Evolutionary conservation across 148 eudicot genomes (phyloP), one percentile per base, ranked within the genome.

Genomic region (Chenopodium formosanum): DNA sequence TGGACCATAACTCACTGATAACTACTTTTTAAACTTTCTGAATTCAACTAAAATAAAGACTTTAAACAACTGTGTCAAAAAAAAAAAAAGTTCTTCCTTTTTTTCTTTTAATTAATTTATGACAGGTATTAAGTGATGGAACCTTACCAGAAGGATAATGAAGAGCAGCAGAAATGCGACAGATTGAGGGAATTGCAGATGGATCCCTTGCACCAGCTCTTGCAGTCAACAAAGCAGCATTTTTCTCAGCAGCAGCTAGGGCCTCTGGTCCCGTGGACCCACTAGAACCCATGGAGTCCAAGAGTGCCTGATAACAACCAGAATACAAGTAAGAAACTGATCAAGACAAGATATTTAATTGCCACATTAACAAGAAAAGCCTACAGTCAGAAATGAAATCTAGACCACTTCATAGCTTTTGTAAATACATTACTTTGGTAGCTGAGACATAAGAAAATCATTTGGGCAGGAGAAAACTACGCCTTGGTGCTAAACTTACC

Each of bases 181-280:
- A 97, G 53, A 97, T 92, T 71, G 99, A 97, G 67, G 99, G 99
- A 81, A 97, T 88, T 29, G 99, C 97, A 77, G 99, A 97, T 73
- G 99, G 99, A 86, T 97, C 99, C 89, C 94, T 87, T 22, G 94
- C 92, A 87, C 99, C 99, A 86, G 99, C 99, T 90, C 98, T 94
- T 80, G 98, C 95, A 75, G 98, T 97, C 87, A 97, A 84, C 79
- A 97, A 75, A 82, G 94, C 88, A 73, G 98, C 99, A 85, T 80
- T 94, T 84, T 89, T 97, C 88, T 97, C 99, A 13, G 89, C 97
- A 82, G 89, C 88, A 88, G 95, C 93, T 77, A 90, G 87, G 77
- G 97, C 93, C 86, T 96, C 99, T 17, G 88, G 90, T 76, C 98
- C 99, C 27, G 92, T 77, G 76, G 98, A 90, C 53, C 97, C 97